Base-by-base conservation (phyloP, 306 rosid species). In the Arachis hypogaea region DNA sequence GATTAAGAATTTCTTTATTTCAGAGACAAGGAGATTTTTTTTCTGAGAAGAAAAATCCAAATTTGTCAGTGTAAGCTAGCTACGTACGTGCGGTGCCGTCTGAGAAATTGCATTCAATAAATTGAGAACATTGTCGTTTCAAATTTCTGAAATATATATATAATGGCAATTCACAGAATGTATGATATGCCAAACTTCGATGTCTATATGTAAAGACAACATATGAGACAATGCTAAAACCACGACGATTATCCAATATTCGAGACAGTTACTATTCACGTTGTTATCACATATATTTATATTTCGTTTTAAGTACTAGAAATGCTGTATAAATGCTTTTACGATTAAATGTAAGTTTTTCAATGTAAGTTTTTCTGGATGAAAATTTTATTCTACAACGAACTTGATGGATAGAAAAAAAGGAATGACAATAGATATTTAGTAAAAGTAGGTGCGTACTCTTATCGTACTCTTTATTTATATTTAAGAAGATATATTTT, bases 51-150 rank as follows among this genome's bases (percentile, higher is more conserved):
- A 29, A 78, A 55, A 9, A 66, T 46, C 63, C 56, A 58, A 78
- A 78, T 46, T 30, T 71, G 82, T 55, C 73, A 71, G 54, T 10
- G 44, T 42, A 66, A 46, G 63, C 50, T 38, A 52, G 4, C 38
- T 33, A 33, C 3, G 38, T 33, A 33, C 38, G 38, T 33, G 38
- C 33, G 66, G 63, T 77, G 55, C 10, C 54, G n/a, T 38, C 63
- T 74, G 66, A 58, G 30, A 54, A 63, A 54, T 2, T 5, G 45
- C 68, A 76, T 68, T 61, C 38, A 18, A 7, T 41, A 68, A 74
- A 71, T 56, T 73, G 66, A 65, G 70, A 59, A 69, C 58, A 72
- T 62, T 71, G 73, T 72, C 58, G 30, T 78, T 71, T 65, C 4
- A 57, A 45, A 63, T 3, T 41, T 57, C 55, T 55, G 44, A 59